A percentile compares a stretch with the other conserved stretches of the same genome.
phyloP scores from a whole-genome alignment of 179 eudicot genomes.

The Beta macrorhiza region DNA sequence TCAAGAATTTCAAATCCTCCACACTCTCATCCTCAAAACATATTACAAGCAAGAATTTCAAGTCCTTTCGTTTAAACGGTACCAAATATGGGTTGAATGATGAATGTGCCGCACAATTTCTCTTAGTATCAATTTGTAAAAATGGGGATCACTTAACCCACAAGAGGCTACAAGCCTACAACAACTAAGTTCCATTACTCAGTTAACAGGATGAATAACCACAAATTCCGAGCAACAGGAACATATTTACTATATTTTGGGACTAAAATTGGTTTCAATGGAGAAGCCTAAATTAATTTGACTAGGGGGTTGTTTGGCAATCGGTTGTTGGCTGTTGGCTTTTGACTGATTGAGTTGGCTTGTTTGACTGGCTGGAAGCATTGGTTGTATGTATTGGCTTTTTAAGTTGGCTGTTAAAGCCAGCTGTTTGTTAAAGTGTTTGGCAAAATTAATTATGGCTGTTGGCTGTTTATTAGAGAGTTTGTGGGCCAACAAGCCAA shows the following conservation, averaged over 20 bases:
- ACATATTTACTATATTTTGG: conserved; percentile 27
- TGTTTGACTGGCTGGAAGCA: too few relatives aligned
- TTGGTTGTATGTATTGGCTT: too few relatives aligned
- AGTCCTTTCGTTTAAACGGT: too few relatives aligned
- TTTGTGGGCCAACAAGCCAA: too few relatives aligned
- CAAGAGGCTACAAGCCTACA: neutral
- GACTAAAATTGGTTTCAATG: conserved; percentile 34
- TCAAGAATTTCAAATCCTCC: conserved; percentile 70
- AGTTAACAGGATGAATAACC: conserved; percentile 21
- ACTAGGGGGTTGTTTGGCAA: too few relatives aligned
- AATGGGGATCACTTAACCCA: conserved; percentile 6
- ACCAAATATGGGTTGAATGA: neutral
- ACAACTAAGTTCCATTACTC: conserved; percentile 29
- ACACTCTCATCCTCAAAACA: conserved; percentile 89
- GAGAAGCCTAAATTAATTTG: conserved; percentile 30
- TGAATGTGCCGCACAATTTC: conserved; percentile 13
- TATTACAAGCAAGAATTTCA: too few relatives aligned
- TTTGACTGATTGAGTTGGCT: too few relatives aligned
- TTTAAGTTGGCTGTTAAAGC: too few relatives aligned
- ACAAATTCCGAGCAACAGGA: conserved; percentile 34
- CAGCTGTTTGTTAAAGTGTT: too few relatives aligned
- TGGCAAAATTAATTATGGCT: too few relatives aligned
- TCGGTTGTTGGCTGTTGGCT: too few relatives aligned
- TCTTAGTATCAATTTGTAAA: conserved; percentile 18
- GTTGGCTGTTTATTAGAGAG: too few relatives aligned